These are phyloP conservation scores for Metarhizium rileyi DNA, from an alignment of 2,329 filamentous ascomycete genomes.

Conservation along the genomic window DNA sequence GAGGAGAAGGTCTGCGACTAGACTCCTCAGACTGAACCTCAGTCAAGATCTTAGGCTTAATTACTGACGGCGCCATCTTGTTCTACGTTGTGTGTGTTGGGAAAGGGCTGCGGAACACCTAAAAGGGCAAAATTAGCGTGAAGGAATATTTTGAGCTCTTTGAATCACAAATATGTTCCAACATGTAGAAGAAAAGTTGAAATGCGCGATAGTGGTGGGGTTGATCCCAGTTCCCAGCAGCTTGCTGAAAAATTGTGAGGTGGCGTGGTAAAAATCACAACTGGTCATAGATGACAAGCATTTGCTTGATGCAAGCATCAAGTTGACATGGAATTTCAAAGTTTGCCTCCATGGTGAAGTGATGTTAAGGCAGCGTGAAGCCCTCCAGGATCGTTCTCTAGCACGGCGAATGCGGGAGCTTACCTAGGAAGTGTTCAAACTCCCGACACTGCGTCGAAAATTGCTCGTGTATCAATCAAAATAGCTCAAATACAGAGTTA, in stretches of 20 bases:
- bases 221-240: neutral
- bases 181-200: neutral
- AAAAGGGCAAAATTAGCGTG: neutral
- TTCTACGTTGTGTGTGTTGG: conserved; percentile 6
- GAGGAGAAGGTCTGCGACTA: conserved; percentile 68
- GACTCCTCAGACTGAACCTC: conserved; percentile 30
- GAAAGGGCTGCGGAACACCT: neutral
- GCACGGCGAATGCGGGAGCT: too few relatives aligned
- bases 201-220: neutral
- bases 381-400: too few relatives aligned
- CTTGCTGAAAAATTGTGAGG: neutral
- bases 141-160: neutral
- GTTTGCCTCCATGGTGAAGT: too few relatives aligned
- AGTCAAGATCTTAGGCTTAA: conserved; percentile 31
- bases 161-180: neutral
- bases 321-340: too few relatives aligned
- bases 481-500: neutral
- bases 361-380: too few relatives aligned
- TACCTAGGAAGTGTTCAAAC: neutral
- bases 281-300: neutral
- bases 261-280: neutral
- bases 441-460: neutral
- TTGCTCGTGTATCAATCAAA: neutral
- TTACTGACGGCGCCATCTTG: conserved; percentile 20
- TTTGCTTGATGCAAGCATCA: neutral